Evolutionary conservation across 2,329 filamentous ascomycete species (phyloP), one percentile per base, ranked within the genome.

Genomic region (Blastomyces parvus): DNA sequence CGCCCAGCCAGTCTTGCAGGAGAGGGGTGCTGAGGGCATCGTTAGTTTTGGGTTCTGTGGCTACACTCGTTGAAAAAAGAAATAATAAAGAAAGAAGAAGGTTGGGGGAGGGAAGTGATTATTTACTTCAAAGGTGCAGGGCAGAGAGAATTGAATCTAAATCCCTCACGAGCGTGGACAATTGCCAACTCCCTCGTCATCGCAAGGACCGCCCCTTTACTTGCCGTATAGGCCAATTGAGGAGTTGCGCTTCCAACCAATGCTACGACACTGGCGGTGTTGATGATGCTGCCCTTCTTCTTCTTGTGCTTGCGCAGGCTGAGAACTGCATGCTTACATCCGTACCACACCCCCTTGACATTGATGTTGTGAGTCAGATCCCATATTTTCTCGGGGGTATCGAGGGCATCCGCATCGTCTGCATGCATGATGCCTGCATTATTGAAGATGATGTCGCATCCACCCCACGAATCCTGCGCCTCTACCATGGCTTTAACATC

Each of bases 291-390:
- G 60, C 85, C 90, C 70, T 83, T 85, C 55, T 81, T 84, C 85
- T 97, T 97, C 62, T 84, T 83, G 81, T 95, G 82, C 70, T 86
- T 86, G 67, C 91, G 88, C 70, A 97, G 82, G 55, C 89, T 85
- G 60, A 93, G 81, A 36, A 97, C 87, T 7, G 92, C 91, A 76
- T 96, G 90, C 83, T 96, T 97, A 83, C 86, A 88, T 65, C 92
- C 92, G 75, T 86, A 97, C 92, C 92, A 96, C n/a, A 97, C 92
- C 53, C 92, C 92, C 84, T 97, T 97, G 76, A 96, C 92, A 77
- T 97, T 97, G 81, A 96, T 95, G 74, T 86, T 87, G 66, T 96
- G 91, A 4, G 92, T 97, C 68, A 96, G 80, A 72, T 97, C 91
- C 92, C 92, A 97, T 80, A 97, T 92, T 70, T 85, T 86, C 80